Percentiles rank a stretch among this genome's conserved stretches.
phyloP scores from a whole-genome alignment of 2,329 filamentous ascomycete species.

The Pseudogymnoascus sp. region DNA sequence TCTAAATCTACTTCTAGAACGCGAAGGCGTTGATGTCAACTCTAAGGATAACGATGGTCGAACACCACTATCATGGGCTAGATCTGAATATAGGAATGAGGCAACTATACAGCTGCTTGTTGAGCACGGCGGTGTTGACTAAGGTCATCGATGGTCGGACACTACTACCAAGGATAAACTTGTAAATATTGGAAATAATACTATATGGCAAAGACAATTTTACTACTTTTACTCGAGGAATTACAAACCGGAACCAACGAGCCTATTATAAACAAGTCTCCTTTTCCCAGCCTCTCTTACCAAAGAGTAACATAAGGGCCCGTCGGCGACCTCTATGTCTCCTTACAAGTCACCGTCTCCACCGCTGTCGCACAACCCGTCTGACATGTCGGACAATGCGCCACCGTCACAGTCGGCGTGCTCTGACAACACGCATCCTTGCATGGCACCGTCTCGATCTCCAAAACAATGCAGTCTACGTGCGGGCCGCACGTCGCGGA shows the following conservation, averaged over 20 bases:
- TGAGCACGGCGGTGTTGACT: too few relatives aligned
- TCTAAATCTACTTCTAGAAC: too few relatives aligned
- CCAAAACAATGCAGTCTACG: slow-evolving; percentile 14
- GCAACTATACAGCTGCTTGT: too few relatives aligned
- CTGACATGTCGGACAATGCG: slow-evolving; percentile 22
- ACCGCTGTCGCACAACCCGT: slow-evolving; percentile 23
- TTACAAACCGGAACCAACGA: background rate
- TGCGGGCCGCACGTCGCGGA: slow-evolving; percentile 8
- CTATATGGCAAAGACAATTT: too few relatives aligned
- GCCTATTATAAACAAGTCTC: background rate
- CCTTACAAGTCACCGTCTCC: slow-evolving; percentile 13
- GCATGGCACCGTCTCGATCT: slow-evolving; percentile 31
- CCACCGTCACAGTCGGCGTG: slow-evolving; percentile 26
- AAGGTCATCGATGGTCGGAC: too few relatives aligned
- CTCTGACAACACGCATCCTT: slow-evolving; percentile 31
- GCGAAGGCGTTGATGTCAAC: too few relatives aligned
- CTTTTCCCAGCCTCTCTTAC: background rate
- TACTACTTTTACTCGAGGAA: too few relatives aligned
- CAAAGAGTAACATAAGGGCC: background rate
- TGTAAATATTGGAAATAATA: too few relatives aligned
- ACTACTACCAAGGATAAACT: too few relatives aligned
- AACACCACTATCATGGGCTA: too few relatives aligned
- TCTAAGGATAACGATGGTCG: too few relatives aligned
- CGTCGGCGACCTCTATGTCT: background rate
- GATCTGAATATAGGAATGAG: too few relatives aligned